A percentile compares a stretch with the other conserved stretches of the same genome.
phyloP scores from a whole-genome alignment of 2,329 filamentous ascomycete species.

The Fusarium sacchari region DNA sequence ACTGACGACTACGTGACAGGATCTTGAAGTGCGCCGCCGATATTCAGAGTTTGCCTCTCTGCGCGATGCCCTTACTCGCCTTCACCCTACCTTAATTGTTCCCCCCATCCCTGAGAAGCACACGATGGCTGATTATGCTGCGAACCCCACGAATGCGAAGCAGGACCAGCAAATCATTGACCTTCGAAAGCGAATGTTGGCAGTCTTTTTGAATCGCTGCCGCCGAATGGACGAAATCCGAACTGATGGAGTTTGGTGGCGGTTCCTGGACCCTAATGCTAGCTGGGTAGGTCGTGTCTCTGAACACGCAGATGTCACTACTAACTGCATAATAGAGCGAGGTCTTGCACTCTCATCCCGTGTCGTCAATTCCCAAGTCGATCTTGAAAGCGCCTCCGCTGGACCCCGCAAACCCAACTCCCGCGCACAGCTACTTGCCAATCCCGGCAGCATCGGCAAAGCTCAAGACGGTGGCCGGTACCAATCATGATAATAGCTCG shows the following conservation, averaged over 20 bases:
- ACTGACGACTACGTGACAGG: slow-evolving; percentile 61
- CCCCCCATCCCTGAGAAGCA: slow-evolving; percentile 99
- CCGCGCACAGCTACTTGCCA: slow-evolving; percentile 87
- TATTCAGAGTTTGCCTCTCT: slow-evolving; percentile 98
- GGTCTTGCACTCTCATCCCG: slow-evolving; percentile 91
- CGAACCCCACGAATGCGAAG: slow-evolving; percentile 97
- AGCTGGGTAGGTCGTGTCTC: slow-evolving; percentile 79
- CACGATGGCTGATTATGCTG: slow-evolving; percentile 97
- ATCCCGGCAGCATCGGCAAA: slow-evolving; percentile 87
- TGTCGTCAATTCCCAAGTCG: slow-evolving; percentile 91
- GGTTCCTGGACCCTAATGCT: slow-evolving; percentile 95
- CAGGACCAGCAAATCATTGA: slow-evolving; percentile 98
- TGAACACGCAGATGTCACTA: neutral
- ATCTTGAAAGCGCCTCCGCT: slow-evolving; percentile 95
- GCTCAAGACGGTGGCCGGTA: slow-evolving; percentile 69
- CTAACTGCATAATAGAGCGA: slow-evolving; percentile 72
- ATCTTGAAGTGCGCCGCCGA: slow-evolving; percentile 91
- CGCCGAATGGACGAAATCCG: slow-evolving; percentile 90
- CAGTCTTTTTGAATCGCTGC: slow-evolving; percentile 94
- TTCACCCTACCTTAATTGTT: slow-evolving; percentile 95
- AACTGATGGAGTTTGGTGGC: slow-evolving; percentile 96
- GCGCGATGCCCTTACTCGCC: slow-evolving; percentile 84
- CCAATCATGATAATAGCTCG: slow-evolving; percentile 48
- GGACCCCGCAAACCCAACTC: slow-evolving; percentile 89
- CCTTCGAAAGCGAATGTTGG: slow-evolving; percentile 93